Base-by-base conservation (phyloP, 2,329 filamentous ascomycete species). In the Penicillium griseofulvum region DNA sequence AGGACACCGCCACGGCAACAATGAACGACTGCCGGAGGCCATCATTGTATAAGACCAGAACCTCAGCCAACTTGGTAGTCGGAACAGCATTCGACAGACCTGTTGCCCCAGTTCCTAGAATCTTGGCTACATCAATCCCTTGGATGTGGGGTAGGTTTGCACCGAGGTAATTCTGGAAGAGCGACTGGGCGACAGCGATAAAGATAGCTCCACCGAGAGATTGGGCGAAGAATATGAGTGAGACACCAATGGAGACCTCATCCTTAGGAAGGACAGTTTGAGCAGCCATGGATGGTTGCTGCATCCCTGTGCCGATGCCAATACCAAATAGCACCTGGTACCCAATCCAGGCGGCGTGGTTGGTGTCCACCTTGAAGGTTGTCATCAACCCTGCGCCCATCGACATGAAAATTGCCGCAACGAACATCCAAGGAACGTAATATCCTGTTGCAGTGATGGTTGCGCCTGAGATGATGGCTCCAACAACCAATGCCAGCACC, bases 401-500 rank as follows among this genome's bases (percentile, higher is more conserved):
- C 0, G 62, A 39, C 57, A 63, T 62, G 5, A 63, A n/a, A 11
- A 58, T 39, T 0, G 55, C 22, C 3, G 57, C 49, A 8, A 57
- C 61, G 36, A 74, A 74, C 55, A 77, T 68, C 53, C 72, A 77
- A 0, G 75, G 75, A 1, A 71, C 69, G 57, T 77, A 78, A 52
- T 76, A 73, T 33, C 74, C 68, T 19, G 73, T 62, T 11, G 63
- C 61, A 3, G 72, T 70, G 12, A 75, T 70, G 5, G 59, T 52
- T 6, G 55, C 60, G 2, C 74, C 75, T 1, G 65, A 61, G 7
- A 70, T 24, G 4, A 76, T 67, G 29, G 69, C 67, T 5, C 66
- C 66, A 10, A 77, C 62, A 43, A 75, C 70, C 3, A 73, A 55
- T 0, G 71, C 58, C 2, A 78, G 56, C 19, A 77, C 68, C 65